These are phyloP conservation scores for Russula abietina DNA, from an alignment of 768 basidiomycete species.

Conservation along the genomic window DNA sequence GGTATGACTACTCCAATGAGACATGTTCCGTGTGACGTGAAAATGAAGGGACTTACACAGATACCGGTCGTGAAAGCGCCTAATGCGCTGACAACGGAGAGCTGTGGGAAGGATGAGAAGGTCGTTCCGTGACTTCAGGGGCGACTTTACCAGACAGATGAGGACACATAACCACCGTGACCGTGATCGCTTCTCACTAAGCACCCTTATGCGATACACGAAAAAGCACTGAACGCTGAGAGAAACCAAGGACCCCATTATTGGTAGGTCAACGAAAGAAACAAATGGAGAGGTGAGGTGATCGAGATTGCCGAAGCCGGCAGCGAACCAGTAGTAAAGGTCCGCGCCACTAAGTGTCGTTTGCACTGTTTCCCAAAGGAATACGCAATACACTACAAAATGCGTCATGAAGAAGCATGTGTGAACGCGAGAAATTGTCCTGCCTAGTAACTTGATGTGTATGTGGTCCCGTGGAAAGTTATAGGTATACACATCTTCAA, in stretches of 20 bases:
- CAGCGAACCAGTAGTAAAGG: slow-evolving; percentile 30
- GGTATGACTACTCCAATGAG: not conserved
- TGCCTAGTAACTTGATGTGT: slow-evolving; percentile 11
- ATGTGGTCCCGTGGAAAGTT: slow-evolving; percentile 11
- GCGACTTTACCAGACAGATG: not conserved
- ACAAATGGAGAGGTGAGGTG: slow-evolving; percentile 24
- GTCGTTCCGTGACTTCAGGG: not conserved
- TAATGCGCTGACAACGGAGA: not conserved
- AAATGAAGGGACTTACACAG: not conserved
- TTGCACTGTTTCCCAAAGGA: slow-evolving; percentile 28
- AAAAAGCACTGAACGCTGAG: slow-evolving; percentile 32
- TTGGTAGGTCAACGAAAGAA: slow-evolving; percentile 29
- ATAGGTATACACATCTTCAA: slow-evolving; percentile 5
- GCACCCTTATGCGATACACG: slow-evolving; percentile 29
- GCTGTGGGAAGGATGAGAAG: not conserved
- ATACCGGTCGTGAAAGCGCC: not conserved
- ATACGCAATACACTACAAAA: slow-evolving; percentile 27
- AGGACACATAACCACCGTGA: not conserved
- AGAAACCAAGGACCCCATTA: slow-evolving; percentile 28
- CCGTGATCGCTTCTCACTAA: not conserved
- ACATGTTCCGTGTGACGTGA: no score
- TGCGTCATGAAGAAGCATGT: not conserved
- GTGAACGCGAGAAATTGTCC: not conserved
- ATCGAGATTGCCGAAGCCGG: slow-evolving; percentile 30
- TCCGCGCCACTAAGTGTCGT: slow-evolving; percentile 28